Evolutionary conservation across 352 stramenopile genomes (phyloP), one percentile per base, ranked within the genome.

Genomic region (Phytophthora fragariaefolia): DNA sequence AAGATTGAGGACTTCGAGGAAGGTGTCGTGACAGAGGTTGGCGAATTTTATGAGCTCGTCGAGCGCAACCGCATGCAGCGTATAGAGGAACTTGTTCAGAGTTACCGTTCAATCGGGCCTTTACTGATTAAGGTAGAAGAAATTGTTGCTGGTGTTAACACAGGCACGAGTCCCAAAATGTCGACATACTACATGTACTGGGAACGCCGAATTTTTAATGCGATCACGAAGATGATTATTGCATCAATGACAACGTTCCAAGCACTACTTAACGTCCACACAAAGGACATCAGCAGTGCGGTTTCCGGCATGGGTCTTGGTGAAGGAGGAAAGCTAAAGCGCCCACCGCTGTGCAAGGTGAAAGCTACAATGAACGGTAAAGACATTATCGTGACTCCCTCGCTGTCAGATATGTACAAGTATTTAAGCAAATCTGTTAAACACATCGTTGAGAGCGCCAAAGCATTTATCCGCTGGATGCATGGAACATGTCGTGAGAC

Each of bases 171-270:
- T 56, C 78, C 90, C 0, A 92, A 94, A 51, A 91, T 99, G 76
- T 84, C 87, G 3, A 96, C 90, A 10, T 99, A 98, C 66, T 99
- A 99, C 74, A 94, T 97, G 82, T 99, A 98, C 75, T 99, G 96
- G 96, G 96, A 99, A 61, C 92, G 96, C 20, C 87, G 93, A 6
- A 92, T 99, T 38, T 99, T 98, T 74, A 99, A 99, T 55, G 95
- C 95, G 1, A 98, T 99, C 63, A 98, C 91, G 4, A 97, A 97
- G 63, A 98, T 98, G 92, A 98, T 98, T 45, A 95, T 98, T 48
- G 80, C 84, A 13, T 97, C 90, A 8, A 98, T 99, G 90, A 97
- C 92, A 2, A 97, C 93, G 15, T 98, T 99, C 47, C 90, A 98
- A 40, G 92, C 91, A 2, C 63, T 99, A 6, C 66, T 99, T 3